These are phyloP conservation scores for Dothideomycetidae sp. DNA, from an alignment of 2,329 filamentous ascomycete genomes.

Conservation along the genomic window DNA sequence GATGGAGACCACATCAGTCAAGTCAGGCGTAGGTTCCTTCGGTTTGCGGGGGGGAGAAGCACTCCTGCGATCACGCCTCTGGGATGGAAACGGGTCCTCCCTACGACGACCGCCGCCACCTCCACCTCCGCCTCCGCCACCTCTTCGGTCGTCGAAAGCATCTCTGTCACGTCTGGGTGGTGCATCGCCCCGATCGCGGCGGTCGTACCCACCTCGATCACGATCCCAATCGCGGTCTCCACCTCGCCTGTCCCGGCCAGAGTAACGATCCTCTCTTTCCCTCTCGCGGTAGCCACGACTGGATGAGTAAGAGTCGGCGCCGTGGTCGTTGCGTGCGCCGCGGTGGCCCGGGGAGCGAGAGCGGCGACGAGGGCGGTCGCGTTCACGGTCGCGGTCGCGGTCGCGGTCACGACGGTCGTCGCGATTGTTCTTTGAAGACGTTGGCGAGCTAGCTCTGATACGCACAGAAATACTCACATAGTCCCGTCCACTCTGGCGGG, in stretches of 20 bases:
- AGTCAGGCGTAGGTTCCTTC: conserved; percentile 87
- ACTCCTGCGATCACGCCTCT: conserved; percentile 50
- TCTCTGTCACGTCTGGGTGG: conserved; percentile 27
- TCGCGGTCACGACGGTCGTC: conserved; percentile 28
- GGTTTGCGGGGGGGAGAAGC: conserved; percentile 73
- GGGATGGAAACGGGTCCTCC: conserved; percentile 1
- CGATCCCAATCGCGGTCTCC: conserved; percentile 32
- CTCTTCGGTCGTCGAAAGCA: conserved; percentile 28
- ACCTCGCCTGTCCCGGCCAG: conserved; percentile 46
- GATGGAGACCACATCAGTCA: conserved; percentile 73
- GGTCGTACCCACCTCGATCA: conserved; percentile 13
- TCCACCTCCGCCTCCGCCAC: conserved; percentile 25
- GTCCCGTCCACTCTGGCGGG: conserved; percentile 8
- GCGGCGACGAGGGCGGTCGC: conserved; percentile 50
- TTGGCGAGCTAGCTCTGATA: neutral
- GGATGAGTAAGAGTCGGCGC: conserved; percentile 77
- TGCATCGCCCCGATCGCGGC: conserved; percentile 19
- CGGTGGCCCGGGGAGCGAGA: conserved; percentile 75
- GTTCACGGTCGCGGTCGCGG: conserved; percentile 29
- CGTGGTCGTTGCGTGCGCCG: conserved; percentile 57
- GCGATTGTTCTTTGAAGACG: neutral
- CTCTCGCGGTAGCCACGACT: conserved; percentile 85
- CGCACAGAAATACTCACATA: neutral
- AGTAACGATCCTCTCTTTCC: conserved; percentile 86
- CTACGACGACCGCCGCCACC: conserved; percentile 19